A percentile compares a stretch with the other conserved stretches of the same genome.
Conservation (phyloP, 75 land plant genomes). For the Adiantum capillusveneris region DNA sequence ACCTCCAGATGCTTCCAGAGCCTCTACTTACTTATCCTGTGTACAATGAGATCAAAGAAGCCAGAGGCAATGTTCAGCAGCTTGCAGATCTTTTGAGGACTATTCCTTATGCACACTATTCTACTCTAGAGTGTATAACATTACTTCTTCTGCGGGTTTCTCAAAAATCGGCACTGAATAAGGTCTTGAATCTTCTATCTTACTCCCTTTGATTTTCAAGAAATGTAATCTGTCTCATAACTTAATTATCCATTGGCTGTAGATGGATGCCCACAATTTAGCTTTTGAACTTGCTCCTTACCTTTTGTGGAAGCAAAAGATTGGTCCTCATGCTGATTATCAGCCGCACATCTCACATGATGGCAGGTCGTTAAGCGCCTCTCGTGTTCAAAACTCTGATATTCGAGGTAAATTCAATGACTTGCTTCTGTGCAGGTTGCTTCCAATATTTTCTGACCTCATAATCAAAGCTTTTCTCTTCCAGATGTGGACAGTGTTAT, state of each 20-base stretch:
- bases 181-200: constrained; percentile 33
- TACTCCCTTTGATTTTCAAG: neutral
- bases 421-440: no score
- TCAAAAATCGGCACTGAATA: constrained; percentile 67
- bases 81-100: constrained; percentile 47
- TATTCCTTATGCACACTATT: constrained; percentile 60
- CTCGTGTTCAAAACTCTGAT: neutral
- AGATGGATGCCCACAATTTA: constrained; percentile 78
- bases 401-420: neutral
- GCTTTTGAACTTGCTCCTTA: constrained; percentile 68
- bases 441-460: no score
- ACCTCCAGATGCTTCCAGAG: constrained; percentile 68
- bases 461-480: no score
- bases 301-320: constrained; percentile 42
- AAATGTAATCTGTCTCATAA: no score
- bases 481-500: constrained; percentile 19
- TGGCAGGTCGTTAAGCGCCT: no score
- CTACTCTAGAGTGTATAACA: constrained; percentile 65
- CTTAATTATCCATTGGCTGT: neutral
- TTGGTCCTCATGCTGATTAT: neutral
- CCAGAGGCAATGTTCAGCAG: constrained; percentile 41
- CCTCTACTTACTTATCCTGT: constrained; percentile 58
- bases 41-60: constrained; percentile 50
- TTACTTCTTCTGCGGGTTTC: constrained; percentile 57
- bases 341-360: neutral